These are phyloP conservation scores for Pelargonium citronellum DNA, from an alignment of 441 rosid species.

Conservation along the genomic window DNA sequence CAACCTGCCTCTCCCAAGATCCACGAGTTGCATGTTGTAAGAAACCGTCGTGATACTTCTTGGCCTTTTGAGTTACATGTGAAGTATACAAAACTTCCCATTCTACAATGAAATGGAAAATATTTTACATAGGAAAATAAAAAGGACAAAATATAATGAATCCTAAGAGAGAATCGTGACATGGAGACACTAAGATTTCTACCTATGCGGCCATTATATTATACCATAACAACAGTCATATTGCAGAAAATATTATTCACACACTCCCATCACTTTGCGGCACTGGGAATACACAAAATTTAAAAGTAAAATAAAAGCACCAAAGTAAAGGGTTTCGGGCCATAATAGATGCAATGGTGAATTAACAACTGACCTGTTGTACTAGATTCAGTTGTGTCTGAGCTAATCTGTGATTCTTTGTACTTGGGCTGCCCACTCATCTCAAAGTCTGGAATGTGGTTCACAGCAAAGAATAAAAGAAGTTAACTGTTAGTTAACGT, in stretches of 20 bases:
- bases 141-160: neutral
- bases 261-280: neutral
- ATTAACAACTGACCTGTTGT: slow-evolving; percentile 28
- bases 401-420: slow-evolving; percentile 26
- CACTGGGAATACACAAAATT: neutral
- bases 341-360: neutral
- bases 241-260: neutral
- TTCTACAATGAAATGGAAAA: slow-evolving; percentile 23
- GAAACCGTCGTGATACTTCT: slow-evolving; percentile 56
- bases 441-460: slow-evolving; percentile 45
- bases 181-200: neutral
- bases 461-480: neutral
- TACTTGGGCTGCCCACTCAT: slow-evolving; percentile 43
- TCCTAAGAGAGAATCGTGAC: neutral
- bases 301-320: neutral
- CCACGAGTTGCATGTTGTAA: slow-evolving; percentile 30
- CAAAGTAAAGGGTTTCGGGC: neutral
- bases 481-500: neutral
- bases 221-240: neutral
- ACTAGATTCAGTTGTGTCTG: slow-evolving; percentile 23
- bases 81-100: slow-evolving; percentile 51
- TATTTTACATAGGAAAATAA: neutral
- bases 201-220: neutral
- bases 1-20: slow-evolving; percentile 43
- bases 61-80: slow-evolving; percentile 48